These are phyloP conservation scores for Tuber microsphaerosporum DNA, from an alignment of 495 filamentous ascomycete genomes.

Conservation along the genomic window DNA sequence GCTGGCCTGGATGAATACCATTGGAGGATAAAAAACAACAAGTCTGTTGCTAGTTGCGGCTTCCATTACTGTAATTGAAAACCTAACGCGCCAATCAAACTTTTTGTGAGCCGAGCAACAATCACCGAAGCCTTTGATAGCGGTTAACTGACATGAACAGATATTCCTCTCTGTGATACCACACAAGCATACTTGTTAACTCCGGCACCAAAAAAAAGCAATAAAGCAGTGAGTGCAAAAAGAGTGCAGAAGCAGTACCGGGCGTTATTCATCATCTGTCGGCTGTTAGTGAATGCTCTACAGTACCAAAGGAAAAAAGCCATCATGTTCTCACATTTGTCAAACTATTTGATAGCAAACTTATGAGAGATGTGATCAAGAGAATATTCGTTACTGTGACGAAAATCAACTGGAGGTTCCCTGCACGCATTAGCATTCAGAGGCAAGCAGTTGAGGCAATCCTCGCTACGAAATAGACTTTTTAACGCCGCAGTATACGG, in stretches of 20 bases:
- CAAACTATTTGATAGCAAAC: slow-evolving; percentile 83
- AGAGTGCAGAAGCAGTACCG: slow-evolving; percentile 27
- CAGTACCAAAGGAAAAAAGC: not conserved
- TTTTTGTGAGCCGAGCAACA: slow-evolving; percentile 62
- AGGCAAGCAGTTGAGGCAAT: not conserved
- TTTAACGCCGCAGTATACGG: slow-evolving; percentile 11
- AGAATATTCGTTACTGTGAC: slow-evolving; percentile 82
- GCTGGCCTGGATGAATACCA: slow-evolving; percentile 46
- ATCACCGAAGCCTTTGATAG: slow-evolving; percentile 11
- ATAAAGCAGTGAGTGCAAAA: not conserved
- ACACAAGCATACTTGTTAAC: not conserved
- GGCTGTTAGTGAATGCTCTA: not conserved
- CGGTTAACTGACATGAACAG: slow-evolving; percentile 58
- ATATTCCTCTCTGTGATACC: slow-evolving; percentile 62
- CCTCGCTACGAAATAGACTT: not conserved
- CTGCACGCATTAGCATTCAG: slow-evolving; percentile 2
- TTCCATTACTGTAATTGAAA: slow-evolving; percentile 51
- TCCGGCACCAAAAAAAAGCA: not conserved
- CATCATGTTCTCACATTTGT: slow-evolving; percentile 58
- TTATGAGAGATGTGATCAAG: slow-evolving; percentile 83
- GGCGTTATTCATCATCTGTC: slow-evolving; percentile 42
- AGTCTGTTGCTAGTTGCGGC: slow-evolving; percentile 69
- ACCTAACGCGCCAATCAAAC: slow-evolving; percentile 68
- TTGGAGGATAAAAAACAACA: slow-evolving; percentile 67
- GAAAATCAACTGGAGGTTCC: slow-evolving; percentile 54